Evolutionary conservation across 202 grass and related monocot genomes (phyloP), one percentile per base, ranked within the genome.

Genomic region (Zoysia matrella): DNA sequence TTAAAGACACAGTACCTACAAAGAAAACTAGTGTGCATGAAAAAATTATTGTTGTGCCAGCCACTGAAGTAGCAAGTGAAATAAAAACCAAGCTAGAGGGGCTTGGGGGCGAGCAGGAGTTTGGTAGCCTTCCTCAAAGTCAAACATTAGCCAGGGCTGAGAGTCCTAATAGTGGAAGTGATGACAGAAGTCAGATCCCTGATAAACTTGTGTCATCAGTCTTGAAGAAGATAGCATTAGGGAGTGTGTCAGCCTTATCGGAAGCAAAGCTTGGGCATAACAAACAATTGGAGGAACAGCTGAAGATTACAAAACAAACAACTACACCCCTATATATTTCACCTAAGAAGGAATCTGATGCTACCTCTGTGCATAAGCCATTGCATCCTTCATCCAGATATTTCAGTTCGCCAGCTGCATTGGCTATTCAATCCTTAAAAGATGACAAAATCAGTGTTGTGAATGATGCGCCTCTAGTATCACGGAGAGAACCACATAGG

Each of bases 361-460:
- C 89, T 73, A 83, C 49, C 50, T 86, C 90, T 88, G 82, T 89
- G 69, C 65, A 88, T 84, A 85, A 80, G 66, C 92, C 92, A 77
- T 86, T 74, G 62, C 92, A 95, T 73, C 95, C 92, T 78, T 92
- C 95, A 85, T 93, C 92, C 57, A 89, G 95, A 80, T 93, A 98
- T 74, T 51, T 83, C 13, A 95, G 92, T 78, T 91, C 92, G 64
- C 95, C 92, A 65, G 78, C 95, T 80, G 95, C 95, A 62, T 88
- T 98, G 80, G 88, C 85, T 71, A 98, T 98, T 80, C 84, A 47
- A 72, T 78, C 83, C 48, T 52, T 79, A 73, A 83, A 81, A 87
- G 84, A 71, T 72, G 83, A 74, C 63, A 81, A 67, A 81, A 56
- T 30, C 73, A 80, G 39, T 89, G 56, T 49, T 75, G 65, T 74